These are phyloP conservation scores for Talaromyces rugulosus DNA, from an alignment of 2,329 filamentous ascomycete species.

Conservation along the genomic window DNA sequence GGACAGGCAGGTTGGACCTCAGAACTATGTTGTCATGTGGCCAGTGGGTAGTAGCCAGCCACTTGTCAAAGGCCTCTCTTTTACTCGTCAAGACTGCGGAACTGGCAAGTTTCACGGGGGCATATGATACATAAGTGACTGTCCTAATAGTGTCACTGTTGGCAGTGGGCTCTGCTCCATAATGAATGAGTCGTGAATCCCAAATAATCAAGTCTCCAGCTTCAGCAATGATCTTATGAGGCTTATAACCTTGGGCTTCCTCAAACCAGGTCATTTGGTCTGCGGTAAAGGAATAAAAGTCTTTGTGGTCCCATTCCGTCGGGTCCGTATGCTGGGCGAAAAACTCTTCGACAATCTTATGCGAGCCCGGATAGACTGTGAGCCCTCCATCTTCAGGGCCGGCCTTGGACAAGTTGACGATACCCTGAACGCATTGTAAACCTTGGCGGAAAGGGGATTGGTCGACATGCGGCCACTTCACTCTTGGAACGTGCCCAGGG, in stretches of 20 bases:
- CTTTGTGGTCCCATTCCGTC: background rate
- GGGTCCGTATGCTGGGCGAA: background rate
- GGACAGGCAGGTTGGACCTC: slow-evolving; percentile 8
- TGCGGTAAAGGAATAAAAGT: background rate
- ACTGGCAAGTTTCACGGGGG: slow-evolving; percentile 13
- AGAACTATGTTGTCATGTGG: slow-evolving; percentile 18
- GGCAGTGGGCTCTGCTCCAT: background rate
- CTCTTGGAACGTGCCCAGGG: background rate
- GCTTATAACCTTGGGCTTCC: background rate
- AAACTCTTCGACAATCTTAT: background rate
- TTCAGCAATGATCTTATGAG: slow-evolving; percentile 33
- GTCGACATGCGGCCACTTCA: background rate
- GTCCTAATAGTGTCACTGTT: slow-evolving; percentile 16
- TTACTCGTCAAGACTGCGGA: background rate
- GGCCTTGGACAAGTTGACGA: background rate
- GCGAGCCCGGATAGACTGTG: background rate
- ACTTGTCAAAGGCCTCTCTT: slow-evolving; percentile 16
- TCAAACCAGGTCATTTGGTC: background rate
- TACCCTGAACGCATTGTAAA: background rate
- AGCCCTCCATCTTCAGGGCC: background rate
- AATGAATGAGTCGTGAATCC: slow-evolving; percentile 42
- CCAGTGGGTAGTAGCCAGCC: slow-evolving; percentile 17
- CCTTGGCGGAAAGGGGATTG: background rate
- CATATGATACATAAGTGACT: slow-evolving; percentile 19
- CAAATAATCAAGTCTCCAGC: slow-evolving; percentile 41